A percentile compares a stretch with the other conserved stretches of the same genome.
Evolutionary conservation across 345 rosid genomes (phyloP).

Genomic region (Angophora floribunda): DNA sequence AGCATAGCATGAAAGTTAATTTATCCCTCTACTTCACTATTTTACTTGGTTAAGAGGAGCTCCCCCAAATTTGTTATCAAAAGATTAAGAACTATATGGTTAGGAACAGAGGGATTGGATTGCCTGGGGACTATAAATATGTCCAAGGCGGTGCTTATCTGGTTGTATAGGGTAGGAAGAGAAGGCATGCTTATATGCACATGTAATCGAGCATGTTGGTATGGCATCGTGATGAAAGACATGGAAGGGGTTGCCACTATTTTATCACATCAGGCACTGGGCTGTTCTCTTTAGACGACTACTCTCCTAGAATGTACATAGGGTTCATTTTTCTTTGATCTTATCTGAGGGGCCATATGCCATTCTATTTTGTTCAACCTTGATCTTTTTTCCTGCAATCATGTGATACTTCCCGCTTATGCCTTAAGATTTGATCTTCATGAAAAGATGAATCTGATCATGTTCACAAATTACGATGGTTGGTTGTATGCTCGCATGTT

Average conservation of each 20-base stretch:
- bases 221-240: neutral
- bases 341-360: neutral
- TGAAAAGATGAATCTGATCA: neutral
- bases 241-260: neutral
- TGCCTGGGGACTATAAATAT: neutral
- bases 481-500: neutral
- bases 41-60: neutral
- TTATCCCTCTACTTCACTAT: neutral
- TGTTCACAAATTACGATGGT: neutral
- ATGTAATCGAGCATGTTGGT: neutral
- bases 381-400: neutral
- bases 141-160: neutral
- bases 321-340: neutral
- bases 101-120: neutral
- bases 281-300: neutral
- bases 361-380: neutral
- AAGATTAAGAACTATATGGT: neutral
- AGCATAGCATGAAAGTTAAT: neutral
- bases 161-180: neutral
- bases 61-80: neutral
- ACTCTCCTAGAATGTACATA: neutral
- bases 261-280: neutral
- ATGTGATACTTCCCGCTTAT: neutral
- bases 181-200: neutral
- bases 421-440: neutral